Percentiles rank a stretch among this genome's conserved stretches.
These are phyloP conservation scores for Kickxella alabastrina DNA, from an alignment of 192 early-diverging fungal genomes.

Conservation along the genomic window DNA sequence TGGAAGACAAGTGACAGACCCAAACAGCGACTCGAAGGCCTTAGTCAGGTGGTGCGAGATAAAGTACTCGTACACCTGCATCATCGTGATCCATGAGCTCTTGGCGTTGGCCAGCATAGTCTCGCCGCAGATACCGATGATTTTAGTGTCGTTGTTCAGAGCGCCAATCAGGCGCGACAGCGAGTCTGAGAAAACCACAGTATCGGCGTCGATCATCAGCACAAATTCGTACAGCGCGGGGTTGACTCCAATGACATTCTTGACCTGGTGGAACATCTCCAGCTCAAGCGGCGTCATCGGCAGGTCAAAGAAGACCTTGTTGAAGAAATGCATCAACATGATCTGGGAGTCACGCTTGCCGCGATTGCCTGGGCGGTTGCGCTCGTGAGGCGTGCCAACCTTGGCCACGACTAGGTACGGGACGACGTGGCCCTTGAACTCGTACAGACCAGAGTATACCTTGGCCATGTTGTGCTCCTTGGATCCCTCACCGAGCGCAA, in stretches of 20 bases:
- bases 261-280: conserved; percentile 98
- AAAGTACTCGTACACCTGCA: conserved; percentile 99
- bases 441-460: conserved; percentile 96
- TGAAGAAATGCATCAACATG: conserved; percentile 96
- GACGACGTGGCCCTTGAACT: conserved; percentile 86
- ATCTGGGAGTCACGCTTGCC: conserved; percentile 99
- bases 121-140: conserved; percentile 95
- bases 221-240: conserved; percentile 95
- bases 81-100: conserved; percentile 93
- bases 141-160: conserved; percentile 86
- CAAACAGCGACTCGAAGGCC: conserved; percentile 97
- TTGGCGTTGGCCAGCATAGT: conserved; percentile 91
- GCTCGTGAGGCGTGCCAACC: conserved; percentile 83
- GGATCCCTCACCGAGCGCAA: conserved; percentile 84
- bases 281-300: conserved; percentile 95
- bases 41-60: conserved; percentile 96
- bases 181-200: conserved; percentile 84
- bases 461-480: conserved; percentile 97
- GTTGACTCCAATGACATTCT: conserved; percentile 97
- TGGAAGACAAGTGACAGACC: conserved; percentile 94
- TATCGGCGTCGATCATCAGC: conserved; percentile 98
- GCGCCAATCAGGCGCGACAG: conserved; percentile 88
- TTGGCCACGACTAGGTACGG: conserved; percentile 97
- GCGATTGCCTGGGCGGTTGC: conserved; percentile 87
- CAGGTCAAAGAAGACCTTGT: conserved; percentile 91